Conservation (phyloP, 2,329 filamentous ascomycete species). For the Tolypocladium inflatum region DNA sequence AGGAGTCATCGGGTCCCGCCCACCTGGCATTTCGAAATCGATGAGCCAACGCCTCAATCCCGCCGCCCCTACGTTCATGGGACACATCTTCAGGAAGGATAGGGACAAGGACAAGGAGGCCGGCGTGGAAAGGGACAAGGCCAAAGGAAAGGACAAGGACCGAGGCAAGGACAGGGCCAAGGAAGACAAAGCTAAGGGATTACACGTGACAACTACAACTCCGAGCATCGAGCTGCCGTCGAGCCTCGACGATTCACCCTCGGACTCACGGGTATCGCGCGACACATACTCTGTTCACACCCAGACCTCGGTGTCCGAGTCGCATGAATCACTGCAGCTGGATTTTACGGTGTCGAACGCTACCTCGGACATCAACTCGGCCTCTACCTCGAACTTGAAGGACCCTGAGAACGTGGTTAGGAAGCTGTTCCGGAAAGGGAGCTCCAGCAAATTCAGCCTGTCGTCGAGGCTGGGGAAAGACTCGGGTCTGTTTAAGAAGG, state of each 20-base stretch:
- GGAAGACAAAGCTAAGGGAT: constrained; percentile 26
- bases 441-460: constrained; percentile 56
- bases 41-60: constrained; percentile 68
- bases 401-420: constrained; percentile 48
- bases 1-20: constrained; percentile 73
- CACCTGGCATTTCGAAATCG: constrained; percentile 31
- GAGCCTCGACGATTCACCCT: constrained; percentile 36
- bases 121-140: constrained; percentile 20
- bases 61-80: constrained; percentile 79
- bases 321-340: constrained; percentile 46
- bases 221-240: constrained; percentile 28
- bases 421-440: constrained; percentile 56
- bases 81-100: constrained; percentile 48
- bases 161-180: constrained; percentile 25
- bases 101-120: constrained; percentile 20
- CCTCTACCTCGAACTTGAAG: constrained; percentile 29
- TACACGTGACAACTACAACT: constrained; percentile 24
- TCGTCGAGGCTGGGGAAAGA: constrained; percentile 47
- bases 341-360: constrained; percentile 48
- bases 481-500: constrained; percentile 48
- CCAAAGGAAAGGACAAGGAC: constrained; percentile 27
- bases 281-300: constrained; percentile 50
- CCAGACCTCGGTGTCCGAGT: constrained; percentile 49
- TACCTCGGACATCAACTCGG: constrained; percentile 40
- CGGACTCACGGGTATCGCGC: constrained; percentile 44